phyloP scores from a whole-genome alignment of 1,284 basidiomycete species.

The Porodaedalea pini region DNA sequence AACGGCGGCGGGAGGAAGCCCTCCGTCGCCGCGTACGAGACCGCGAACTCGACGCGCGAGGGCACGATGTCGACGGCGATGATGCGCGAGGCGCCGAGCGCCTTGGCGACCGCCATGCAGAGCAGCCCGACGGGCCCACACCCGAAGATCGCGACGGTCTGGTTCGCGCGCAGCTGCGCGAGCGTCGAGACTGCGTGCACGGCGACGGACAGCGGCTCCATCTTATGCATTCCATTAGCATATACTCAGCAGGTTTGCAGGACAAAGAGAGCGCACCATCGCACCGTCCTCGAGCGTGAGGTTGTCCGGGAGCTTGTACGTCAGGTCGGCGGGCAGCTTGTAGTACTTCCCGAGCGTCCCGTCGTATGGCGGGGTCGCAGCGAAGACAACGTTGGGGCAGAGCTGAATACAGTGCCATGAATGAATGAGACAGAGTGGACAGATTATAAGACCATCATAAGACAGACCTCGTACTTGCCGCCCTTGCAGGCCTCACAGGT shows the following conservation, averaged over 20 bases:
- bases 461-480: constrained; percentile 73
- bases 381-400: constrained; percentile 78
- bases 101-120: constrained; percentile 90
- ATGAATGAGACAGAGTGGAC: constrained; percentile 25
- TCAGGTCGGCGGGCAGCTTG: constrained; percentile 68
- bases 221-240: constrained; percentile 42
- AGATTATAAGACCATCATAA: constrained; percentile 7
- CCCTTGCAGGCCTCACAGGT: constrained; percentile 71
- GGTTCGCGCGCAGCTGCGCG: constrained; percentile 68
- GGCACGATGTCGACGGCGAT: constrained; percentile 85
- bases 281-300: constrained; percentile 82
- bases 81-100: constrained; percentile 77
- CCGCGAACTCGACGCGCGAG: constrained; percentile 83
- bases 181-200: constrained; percentile 84
- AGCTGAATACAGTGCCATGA: constrained; percentile 38
- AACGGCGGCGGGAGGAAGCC: constrained; percentile 65
- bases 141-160: constrained; percentile 78
- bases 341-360: constrained; percentile 86
- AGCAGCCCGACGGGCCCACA: constrained; percentile 93
- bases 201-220: constrained; percentile 92
- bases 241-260: not conserved
- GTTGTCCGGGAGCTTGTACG: constrained; percentile 68
- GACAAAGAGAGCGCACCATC: constrained; percentile 49
- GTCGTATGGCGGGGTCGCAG: constrained; percentile 87
- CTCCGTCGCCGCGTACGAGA: constrained; percentile 84